A percentile compares a stretch with the other conserved stretches of the same genome.
Evolutionary conservation across 306 rosid species (phyloP).

Genomic region (Oxytropis ochrocephala): DNA sequence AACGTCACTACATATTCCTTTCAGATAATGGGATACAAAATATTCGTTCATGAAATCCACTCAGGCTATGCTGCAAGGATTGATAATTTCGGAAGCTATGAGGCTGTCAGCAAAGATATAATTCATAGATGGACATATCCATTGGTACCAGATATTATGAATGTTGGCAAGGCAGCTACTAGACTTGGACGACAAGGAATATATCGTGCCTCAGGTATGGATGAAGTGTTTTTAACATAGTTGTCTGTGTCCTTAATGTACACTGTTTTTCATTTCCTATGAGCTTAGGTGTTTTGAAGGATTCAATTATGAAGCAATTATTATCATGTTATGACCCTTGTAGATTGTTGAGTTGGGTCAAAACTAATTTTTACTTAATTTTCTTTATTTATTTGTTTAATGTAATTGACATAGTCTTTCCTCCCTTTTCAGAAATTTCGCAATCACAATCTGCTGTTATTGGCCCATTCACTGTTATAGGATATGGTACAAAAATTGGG

Average conservation of each 20-base stretch:
- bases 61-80: conserved; percentile 92
- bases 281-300: neutral
- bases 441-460: conserved; percentile 78
- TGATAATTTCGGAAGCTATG: conserved; percentile 95
- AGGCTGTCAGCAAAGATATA: conserved; percentile 87
- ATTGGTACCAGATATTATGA: conserved; percentile 85
- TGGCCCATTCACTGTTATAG: conserved; percentile 82
- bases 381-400: neutral
- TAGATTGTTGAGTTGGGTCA: neutral
- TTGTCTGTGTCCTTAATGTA: neutral
- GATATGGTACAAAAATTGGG: conserved; percentile 80
- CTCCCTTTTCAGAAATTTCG: conserved; percentile 49
- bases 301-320: conserved; percentile 3
- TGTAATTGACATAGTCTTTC: conserved; percentile 19
- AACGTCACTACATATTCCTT: conserved; percentile 23
- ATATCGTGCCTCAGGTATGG: conserved; percentile 85
- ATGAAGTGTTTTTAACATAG: neutral
- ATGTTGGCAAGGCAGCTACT: conserved; percentile 48
- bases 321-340: neutral
- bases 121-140: conserved; percentile 99
- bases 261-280: neutral
- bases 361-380: neutral
- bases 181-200: conserved; percentile 88
- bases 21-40: conserved; percentile 98
- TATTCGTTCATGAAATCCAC: conserved; percentile 84